Percentiles rank a stretch among this genome's conserved stretches.
Conservation (phyloP, 2,329 filamentous ascomycete species). For the Beauveria sp. region DNA sequence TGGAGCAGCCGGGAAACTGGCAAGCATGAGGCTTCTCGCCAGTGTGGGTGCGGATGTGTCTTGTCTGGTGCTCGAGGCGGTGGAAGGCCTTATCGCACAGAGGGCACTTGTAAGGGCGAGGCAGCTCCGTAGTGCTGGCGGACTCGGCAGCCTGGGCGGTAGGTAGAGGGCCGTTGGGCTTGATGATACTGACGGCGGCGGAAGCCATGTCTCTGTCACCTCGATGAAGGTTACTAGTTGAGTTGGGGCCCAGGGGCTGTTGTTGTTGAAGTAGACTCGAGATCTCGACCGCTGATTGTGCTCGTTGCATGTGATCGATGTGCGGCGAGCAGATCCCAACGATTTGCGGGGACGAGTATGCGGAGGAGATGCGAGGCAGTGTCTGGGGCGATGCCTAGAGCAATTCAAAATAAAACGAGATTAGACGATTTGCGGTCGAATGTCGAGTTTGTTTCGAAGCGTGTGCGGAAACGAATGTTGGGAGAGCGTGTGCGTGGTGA, state of each 20-base stretch:
- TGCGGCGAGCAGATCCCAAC: constrained; percentile 12
- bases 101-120: constrained; percentile 95
- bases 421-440: not conserved
- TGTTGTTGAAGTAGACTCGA: constrained; percentile 58
- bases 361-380: not conserved
- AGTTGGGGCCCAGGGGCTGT: constrained; percentile 17
- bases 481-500: not conserved
- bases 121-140: constrained; percentile 58
- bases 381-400: not conserved
- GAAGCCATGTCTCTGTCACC: constrained; percentile 38
- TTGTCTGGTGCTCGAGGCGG: constrained; percentile 85
- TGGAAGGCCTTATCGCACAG: constrained; percentile 98
- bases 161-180: constrained; percentile 56
- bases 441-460: not conserved
- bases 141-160: constrained; percentile 51
- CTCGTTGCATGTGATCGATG: constrained; percentile 65
- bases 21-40: constrained; percentile 97
- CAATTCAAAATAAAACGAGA: not conserved
- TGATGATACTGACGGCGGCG: constrained; percentile 46
- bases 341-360: not conserved
- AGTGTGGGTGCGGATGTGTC: constrained; percentile 92
- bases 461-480: constrained; percentile 7
- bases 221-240: constrained; percentile 22
- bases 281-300: constrained; percentile 67
- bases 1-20: constrained; percentile 90